Evolutionary conservation across 2,329 filamentous ascomycete species (phyloP), one percentile per base, ranked within the genome.

Genomic region (Aspergillus carbonarius): DNA sequence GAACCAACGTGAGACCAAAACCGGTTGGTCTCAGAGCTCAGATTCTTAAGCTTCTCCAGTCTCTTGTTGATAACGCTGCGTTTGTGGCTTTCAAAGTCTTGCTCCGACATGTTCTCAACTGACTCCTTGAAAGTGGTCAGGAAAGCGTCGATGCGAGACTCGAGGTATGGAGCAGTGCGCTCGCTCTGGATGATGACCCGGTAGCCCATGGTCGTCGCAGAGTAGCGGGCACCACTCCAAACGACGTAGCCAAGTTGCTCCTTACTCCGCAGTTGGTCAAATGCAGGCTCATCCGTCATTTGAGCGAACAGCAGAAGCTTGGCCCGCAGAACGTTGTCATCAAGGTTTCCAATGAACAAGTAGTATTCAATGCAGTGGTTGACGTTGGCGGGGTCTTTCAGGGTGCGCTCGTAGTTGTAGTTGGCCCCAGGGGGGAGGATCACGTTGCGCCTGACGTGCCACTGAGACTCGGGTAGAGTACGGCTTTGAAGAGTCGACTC

Each of bases 241-340:
- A 99, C 93, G 54, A 99, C 91, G 68, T 99, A 99, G 12, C 95
- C 95, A 6, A 99, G 88, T 76, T 99, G 93, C 74, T 99, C 93
- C 76, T 98, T 97, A 44, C 95, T 98, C 51, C 95, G 87, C 7
- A 99, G 83, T 74, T 96, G 92, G 75, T 99, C 92, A 71, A 98
- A 99, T 8, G 90, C 90, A 4, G 93, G 93, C 77, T 99, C 95
- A 57, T 96, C 90, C 0, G 92, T 88, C 78, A 99, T 90, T 75
- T 98, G 95, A 25, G 91, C 89, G 42, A 97, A 83, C 5, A 99
- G 82, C 42, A 96, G 81, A 0, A 91, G 83, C 74, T 90, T 92
- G 13, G 93, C 90, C 17, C 92, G 86, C 12, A 90, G 75, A 5
- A 76, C 71, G n/a, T 87, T 83, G 69, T 96, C 88, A 3, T 85